Evolutionary conservation across 1,139 yeast genomes (phyloP).

Genomic region (Nakaseomyces glabratus): DNA sequence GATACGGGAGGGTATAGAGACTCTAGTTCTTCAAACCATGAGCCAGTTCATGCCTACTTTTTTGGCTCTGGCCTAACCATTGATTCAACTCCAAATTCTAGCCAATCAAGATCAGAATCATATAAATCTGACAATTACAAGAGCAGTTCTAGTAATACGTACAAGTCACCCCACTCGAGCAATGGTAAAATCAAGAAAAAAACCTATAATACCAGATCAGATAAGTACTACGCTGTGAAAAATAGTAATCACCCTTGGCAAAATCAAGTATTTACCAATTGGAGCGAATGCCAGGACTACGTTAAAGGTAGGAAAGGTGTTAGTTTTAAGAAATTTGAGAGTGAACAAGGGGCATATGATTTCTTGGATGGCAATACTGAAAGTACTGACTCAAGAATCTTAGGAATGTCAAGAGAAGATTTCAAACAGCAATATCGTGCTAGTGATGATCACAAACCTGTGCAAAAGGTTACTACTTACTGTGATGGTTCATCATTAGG

Average conservation of each 20-base stretch:
- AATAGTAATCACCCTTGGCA: slow-evolving; percentile 33
- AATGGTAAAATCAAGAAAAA: too few species aligned
- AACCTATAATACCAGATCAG: too few species aligned
- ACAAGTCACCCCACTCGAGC: too few species aligned
- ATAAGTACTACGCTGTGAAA: slow-evolving; percentile 33
- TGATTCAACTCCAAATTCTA: too few species aligned
- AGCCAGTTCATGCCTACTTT: too few species aligned
- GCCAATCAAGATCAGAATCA: too few species aligned
- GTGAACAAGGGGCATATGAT: slow-evolving; percentile 32
- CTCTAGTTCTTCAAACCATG: too few species aligned
- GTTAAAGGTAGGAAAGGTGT: slow-evolving; percentile 42
- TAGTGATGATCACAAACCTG: background rate
- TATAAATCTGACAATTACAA: too few species aligned
- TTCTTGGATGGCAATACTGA: slow-evolving; percentile 26
- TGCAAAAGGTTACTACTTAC: slow-evolving; percentile 33
- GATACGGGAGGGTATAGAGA: too few species aligned
- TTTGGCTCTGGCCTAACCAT: too few species aligned
- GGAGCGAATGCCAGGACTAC: slow-evolving; percentile 40
- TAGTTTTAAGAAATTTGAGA: slow-evolving; percentile 39
- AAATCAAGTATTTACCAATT: slow-evolving; percentile 34
- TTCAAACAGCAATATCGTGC: slow-evolving; percentile 10
- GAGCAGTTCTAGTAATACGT: too few species aligned
- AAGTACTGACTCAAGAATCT: slow-evolving; percentile 17
- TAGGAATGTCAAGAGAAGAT: slow-evolving; percentile 14
- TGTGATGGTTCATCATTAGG: slow-evolving; percentile 67